phyloP scores from a whole-genome alignment of 2,329 filamentous ascomycete species.

The Fusarium pilosicola region DNA sequence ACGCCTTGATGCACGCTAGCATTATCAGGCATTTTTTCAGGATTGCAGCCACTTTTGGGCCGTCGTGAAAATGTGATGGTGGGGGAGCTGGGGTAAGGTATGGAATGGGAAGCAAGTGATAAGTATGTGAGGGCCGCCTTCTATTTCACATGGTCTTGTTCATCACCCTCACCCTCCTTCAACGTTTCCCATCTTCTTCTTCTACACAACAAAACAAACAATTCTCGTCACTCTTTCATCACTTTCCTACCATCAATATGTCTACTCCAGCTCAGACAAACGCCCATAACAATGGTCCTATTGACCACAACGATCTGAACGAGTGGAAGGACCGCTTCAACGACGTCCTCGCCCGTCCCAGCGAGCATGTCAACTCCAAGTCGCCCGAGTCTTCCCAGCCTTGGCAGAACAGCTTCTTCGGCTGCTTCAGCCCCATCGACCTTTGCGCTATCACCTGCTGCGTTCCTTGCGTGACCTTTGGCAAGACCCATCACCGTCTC shows the following conservation, averaged over 20 bases:
- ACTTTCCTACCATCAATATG: constrained; percentile 21
- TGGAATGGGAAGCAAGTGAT: not conserved
- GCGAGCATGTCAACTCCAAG: constrained; percentile 55
- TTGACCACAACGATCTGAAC: constrained; percentile 56
- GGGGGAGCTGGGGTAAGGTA: not conserved
- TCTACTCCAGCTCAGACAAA: constrained; percentile 27
- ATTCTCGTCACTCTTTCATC: constrained; percentile 13
- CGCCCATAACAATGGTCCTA: constrained; percentile 46
- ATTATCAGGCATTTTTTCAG: constrained; percentile 3
- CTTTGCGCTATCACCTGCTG: constrained; percentile 58
- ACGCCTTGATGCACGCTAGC: constrained; percentile 17
- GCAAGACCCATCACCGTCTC: constrained; percentile 59
- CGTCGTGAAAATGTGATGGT: not conserved
- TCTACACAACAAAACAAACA: not conserved
- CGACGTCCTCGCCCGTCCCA: constrained; percentile 54
- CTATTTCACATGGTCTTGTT: not conserved
- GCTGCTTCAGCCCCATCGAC: constrained; percentile 57
- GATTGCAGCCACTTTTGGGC: not conserved
- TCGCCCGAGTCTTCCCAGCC: constrained; percentile 51
- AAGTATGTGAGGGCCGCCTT: not conserved
- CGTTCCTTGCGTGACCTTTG: constrained; percentile 59
- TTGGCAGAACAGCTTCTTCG: constrained; percentile 56
- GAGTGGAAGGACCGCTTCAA: constrained; percentile 58
- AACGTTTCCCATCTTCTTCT: not conserved
- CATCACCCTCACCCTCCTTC: constrained; percentile 18